These are phyloP conservation scores for Prunus armeniaca DNA, from an alignment of 306 rosid genomes.

Conservation along the genomic window DNA sequence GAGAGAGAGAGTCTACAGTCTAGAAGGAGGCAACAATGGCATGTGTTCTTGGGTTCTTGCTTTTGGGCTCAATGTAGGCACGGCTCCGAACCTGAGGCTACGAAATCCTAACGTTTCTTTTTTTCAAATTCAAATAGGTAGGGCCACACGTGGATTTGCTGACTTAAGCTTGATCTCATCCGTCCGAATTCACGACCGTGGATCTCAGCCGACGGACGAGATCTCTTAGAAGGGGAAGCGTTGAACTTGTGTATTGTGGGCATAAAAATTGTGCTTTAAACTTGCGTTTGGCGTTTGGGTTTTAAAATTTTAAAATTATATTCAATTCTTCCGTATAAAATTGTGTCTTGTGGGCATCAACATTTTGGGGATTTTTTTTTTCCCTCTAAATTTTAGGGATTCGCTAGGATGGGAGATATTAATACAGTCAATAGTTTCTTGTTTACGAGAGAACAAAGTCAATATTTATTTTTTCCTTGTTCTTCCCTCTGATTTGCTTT, in stretches of 20 bases:
- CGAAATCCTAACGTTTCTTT: constrained; percentile 45
- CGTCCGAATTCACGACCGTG: background rate
- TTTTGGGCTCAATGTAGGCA: background rate
- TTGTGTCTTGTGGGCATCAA: background rate
- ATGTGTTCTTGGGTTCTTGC: background rate
- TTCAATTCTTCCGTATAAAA: background rate
- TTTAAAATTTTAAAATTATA: background rate
- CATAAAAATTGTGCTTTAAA: background rate
- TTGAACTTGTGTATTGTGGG: background rate
- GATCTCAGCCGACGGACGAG: constrained; percentile 10
- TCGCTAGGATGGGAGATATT: too few species aligned
- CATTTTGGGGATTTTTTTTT: background rate
- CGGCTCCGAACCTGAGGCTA: constrained; percentile 15
- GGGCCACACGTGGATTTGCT: constrained; percentile 24
- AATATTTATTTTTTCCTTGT: too few species aligned
- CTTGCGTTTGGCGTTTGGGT: background rate
- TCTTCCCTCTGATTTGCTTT: too few species aligned
- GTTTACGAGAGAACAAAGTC: too few species aligned
- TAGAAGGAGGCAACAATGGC: background rate
- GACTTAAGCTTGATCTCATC: background rate
- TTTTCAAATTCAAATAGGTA: constrained; percentile 49
- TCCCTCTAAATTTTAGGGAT: too few species aligned
- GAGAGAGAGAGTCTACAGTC: background rate
- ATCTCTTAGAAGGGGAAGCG: background rate
- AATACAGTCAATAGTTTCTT: too few species aligned